phyloP scores from a whole-genome alignment of 2,329 filamentous ascomycete genomes.

The Stromatinia cepivora region DNA sequence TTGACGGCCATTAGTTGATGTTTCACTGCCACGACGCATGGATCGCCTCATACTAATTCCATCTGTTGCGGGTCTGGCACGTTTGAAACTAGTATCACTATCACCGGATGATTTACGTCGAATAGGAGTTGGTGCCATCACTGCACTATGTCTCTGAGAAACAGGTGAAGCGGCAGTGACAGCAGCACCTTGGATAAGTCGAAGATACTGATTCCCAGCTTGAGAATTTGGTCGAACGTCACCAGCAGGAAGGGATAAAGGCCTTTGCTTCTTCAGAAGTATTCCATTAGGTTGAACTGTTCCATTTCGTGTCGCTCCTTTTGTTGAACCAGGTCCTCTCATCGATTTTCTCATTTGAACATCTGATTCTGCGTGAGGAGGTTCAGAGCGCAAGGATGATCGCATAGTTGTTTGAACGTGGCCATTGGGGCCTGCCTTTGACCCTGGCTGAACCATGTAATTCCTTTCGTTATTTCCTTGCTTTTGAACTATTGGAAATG shows the following conservation, averaged over 20 bases:
- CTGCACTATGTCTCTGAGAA: conserved; percentile 21
- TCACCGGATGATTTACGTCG: conserved; percentile 61
- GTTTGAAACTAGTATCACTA: conserved; percentile 82
- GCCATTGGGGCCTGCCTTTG: conserved; percentile 38
- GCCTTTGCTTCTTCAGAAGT: conserved; percentile 43
- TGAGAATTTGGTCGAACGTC: conserved; percentile 28
- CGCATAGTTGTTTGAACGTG: conserved; percentile 43
- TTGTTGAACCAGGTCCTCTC: conserved; percentile 33
- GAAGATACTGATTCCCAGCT: conserved; percentile 31
- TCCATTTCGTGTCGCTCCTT: conserved; percentile 32
- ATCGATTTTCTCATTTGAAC: conserved; percentile 40
- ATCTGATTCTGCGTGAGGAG: conserved; percentile 29
- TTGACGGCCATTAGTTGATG: conserved; percentile 37
- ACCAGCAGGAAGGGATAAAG: conserved; percentile 32
- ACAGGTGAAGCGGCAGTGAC: conserved; percentile 28
- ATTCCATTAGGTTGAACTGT: conserved; percentile 35
- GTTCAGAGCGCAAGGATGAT: conserved; percentile 49
- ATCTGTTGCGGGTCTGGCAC: conserved; percentile 52
- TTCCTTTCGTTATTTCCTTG: conserved; percentile 33
- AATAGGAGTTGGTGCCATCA: conserved; percentile 41
- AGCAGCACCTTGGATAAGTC: conserved; percentile 32
- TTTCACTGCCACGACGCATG: conserved; percentile 57
- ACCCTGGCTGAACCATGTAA: conserved; percentile 46
- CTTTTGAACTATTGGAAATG: conserved; percentile 27
- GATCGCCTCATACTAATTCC: conserved; percentile 68